phyloP scores from a whole-genome alignment of 179 eudicot species.

The Heliamphora pulchella region DNA sequence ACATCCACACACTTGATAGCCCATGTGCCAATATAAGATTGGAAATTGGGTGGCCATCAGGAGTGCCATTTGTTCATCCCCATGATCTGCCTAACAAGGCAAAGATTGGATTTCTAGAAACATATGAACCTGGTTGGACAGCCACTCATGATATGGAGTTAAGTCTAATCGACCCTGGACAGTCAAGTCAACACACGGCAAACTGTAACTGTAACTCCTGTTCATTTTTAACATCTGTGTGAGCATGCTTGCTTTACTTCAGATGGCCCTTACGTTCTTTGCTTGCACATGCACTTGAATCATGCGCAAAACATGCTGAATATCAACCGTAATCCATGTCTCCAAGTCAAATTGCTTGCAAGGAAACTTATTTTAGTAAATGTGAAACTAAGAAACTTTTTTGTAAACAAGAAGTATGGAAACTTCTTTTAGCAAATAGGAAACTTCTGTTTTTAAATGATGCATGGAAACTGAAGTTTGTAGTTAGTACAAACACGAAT shows the following conservation, averaged over 20 bases:
- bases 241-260: conserved; percentile 4
- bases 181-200: conserved; percentile 48
- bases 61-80: conserved; percentile 98
- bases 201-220: conserved; percentile 39
- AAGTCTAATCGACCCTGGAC: conserved; percentile 70
- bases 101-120: conserved; percentile 88
- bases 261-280: background rate
- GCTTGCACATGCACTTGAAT: background rate
- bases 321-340: conserved; percentile 2
- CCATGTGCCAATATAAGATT: conserved; percentile 83
- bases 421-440: background rate
- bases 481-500: background rate
- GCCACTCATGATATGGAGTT: conserved; percentile 83
- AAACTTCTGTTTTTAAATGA: background rate
- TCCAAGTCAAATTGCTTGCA: background rate
- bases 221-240: conserved; percentile 4
- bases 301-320: background rate
- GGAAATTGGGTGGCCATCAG: conserved; percentile 97
- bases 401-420: too few species aligned
- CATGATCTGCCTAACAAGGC: conserved; percentile 99
- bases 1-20: conserved; percentile 68
- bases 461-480: background rate
- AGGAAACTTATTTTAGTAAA: too few species aligned
- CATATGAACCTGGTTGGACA: conserved; percentile 98
- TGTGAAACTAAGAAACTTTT: too few species aligned